Base-by-base conservation (phyloP, 1,284 basidiomycete species). In the Ganoderma resinaceum region DNA sequence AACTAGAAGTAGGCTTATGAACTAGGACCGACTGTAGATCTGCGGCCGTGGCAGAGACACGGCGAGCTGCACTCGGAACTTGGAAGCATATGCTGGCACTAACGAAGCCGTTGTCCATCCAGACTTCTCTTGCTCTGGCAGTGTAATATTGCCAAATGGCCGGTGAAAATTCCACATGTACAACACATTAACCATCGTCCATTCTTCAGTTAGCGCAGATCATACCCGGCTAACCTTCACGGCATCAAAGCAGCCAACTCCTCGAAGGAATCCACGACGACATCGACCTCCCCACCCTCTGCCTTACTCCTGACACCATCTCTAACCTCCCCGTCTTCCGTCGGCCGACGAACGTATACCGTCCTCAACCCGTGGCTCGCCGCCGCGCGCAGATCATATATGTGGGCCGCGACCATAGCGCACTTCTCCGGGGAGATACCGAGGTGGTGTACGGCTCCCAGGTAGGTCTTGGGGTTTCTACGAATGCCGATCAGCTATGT, bases 381-480 rank as follows among this genome's bases (percentile, higher is more conserved):
- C 0, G 90, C 91, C 0, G 81, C 87, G 4, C 82, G 81, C 9
- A 91, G 79, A 74, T 92, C 91, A 68, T 79, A 82, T 0, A 83
- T 81, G 76, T 92, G 91, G 12, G 89, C 84, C 0, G 91, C 89
- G 12, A 92, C 89, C 86, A 92, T 87, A 0, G 86, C 88, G 55
- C 85, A 82, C 61, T 85, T 82, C 18, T 83, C 72, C 0, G 89
- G 85, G 1, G 82, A 70, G 3, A 91, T 73, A 1, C 81, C 81
- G 14, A 92, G 83, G 68, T 90, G 84, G 29, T 82, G 79, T 0
- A 84, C 77, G 1, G 86, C 85, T 11, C 83, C 82, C 7, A 83
- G 77, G 71, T 91, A 92, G 0, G 83, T 81, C 57, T 84, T 81
- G 0, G 84, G 84, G 70, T 86, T 83, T 16, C 89, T 90, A 66